Evolutionary conservation across 257 asterid genomes (phyloP).

Genomic region (Cinchona pubescens): DNA sequence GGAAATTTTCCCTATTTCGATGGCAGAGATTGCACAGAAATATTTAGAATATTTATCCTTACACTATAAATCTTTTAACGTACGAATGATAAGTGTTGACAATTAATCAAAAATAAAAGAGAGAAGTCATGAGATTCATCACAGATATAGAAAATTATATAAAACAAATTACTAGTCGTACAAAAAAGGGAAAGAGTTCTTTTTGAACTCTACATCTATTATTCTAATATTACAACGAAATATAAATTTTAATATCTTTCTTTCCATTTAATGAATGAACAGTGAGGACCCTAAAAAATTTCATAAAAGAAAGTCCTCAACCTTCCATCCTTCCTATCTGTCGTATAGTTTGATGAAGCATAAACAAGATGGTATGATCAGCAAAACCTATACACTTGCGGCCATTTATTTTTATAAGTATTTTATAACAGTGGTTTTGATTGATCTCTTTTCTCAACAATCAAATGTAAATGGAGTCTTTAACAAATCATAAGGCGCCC

Average conservation of each 20-base stretch:
- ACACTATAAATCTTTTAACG: too few relatives aligned
- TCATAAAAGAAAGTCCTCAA: conserved; percentile 17
- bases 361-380: conserved; percentile 4
- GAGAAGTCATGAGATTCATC: not conserved
- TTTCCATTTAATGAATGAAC: conserved; percentile 2
- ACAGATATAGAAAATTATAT: not conserved
- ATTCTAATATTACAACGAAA: conserved; percentile 9
- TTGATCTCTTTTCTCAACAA: conserved; percentile 42
- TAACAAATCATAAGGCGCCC: conserved; percentile 95
- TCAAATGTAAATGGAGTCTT: conserved; percentile 73
- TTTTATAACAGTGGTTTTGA: not conserved
- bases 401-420: not conserved
- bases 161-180: not conserved
- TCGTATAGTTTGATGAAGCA: conserved; percentile 15
- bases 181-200: not conserved
- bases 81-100: too few relatives aligned
- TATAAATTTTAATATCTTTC: conserved; percentile 15
- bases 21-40: too few relatives aligned
- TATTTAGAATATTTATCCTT: too few relatives aligned
- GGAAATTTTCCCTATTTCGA: too few relatives aligned
- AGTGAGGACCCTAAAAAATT: conserved; percentile 19
- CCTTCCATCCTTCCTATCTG: not conserved
- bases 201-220: not conserved
- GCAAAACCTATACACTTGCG: conserved; percentile 18
- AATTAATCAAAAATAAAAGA: too few relatives aligned